phyloP scores from a whole-genome alignment of 192 early-diverging fungal species.

The Obelidium mucronatum region DNA sequence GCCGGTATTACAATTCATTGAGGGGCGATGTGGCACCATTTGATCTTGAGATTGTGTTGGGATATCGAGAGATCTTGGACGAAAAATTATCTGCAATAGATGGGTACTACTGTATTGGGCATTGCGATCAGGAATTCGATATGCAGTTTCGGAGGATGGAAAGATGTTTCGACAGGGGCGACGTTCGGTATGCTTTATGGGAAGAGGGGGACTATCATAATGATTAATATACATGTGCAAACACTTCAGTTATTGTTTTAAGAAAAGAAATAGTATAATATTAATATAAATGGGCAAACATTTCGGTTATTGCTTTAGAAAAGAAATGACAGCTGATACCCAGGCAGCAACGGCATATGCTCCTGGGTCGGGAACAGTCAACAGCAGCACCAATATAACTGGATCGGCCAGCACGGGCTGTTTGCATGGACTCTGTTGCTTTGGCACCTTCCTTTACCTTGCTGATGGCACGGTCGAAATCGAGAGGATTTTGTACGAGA shows the following conservation, averaged over 20 bases:
- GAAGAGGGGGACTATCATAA: no score
- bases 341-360: conserved; percentile 40
- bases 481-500: neutral
- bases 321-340: conserved; percentile 29
- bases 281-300: no score
- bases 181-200: no score
- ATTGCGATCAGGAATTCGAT: neutral
- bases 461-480: neutral
- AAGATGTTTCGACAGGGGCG: neutral
- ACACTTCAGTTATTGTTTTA: no score
- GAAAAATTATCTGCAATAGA: neutral
- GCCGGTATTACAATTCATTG: no score
- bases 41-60: neutral
- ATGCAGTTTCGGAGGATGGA: neutral
- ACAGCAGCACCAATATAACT: conserved; percentile 35
- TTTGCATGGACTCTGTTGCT: conserved; percentile 34
- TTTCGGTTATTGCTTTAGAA: no score
- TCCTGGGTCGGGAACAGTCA: conserved; percentile 48
- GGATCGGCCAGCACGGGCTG: conserved; percentile 33
- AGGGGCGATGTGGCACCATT: neutral
- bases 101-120: neutral
- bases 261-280: no score
- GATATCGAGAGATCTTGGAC: neutral
- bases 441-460: conserved; percentile 33
- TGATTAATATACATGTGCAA: no score